These are phyloP conservation scores for Lactarius hengduanensis DNA, from an alignment of 768 basidiomycete species.

Conservation along the genomic window DNA sequence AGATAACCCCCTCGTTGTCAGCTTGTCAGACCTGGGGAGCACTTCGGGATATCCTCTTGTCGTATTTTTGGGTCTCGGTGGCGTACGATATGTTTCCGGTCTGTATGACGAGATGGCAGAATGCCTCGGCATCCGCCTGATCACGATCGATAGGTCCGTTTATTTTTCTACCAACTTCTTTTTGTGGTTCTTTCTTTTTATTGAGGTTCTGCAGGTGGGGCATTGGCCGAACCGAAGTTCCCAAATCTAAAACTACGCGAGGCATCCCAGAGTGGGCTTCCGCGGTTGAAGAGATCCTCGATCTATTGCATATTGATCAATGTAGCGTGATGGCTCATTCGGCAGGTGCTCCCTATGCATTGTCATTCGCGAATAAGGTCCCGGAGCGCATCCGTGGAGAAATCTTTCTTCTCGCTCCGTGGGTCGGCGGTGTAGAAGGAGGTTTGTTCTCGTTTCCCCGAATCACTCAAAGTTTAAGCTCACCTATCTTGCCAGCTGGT, in stretches of 20 bases:
- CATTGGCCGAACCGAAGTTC: constrained; percentile 77
- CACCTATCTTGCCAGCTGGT: constrained; percentile 48
- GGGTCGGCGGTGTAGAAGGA: constrained; percentile 90
- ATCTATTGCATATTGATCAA: constrained; percentile 68
- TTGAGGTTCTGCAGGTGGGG: constrained; percentile 69
- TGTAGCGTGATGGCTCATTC: constrained; percentile 95
- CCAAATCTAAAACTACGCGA: constrained; percentile 60
- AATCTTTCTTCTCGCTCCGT: constrained; percentile 88
- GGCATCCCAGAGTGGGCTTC: constrained; percentile 90
- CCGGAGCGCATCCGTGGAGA: constrained; percentile 78
- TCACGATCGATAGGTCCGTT: constrained; percentile 87
- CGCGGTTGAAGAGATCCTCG: constrained; percentile 88
- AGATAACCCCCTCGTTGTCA: constrained; percentile 75
- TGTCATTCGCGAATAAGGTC: constrained; percentile 78
- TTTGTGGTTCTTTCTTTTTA: neutral
- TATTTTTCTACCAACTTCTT: neutral
- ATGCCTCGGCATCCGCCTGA: constrained; percentile 79
- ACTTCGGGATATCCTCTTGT: constrained; percentile 85
- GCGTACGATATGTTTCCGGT: constrained; percentile 92
- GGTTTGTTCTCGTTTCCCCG: constrained; percentile 49
- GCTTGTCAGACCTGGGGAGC: constrained; percentile 90
- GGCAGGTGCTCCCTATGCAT: constrained; percentile 91
- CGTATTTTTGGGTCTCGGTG: constrained; percentile 90
- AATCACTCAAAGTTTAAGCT: constrained; percentile 21
- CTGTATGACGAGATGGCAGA: constrained; percentile 96